These are phyloP conservation scores for Clausena lansium DNA, from an alignment of 345 rosid species.

Conservation along the genomic window DNA sequence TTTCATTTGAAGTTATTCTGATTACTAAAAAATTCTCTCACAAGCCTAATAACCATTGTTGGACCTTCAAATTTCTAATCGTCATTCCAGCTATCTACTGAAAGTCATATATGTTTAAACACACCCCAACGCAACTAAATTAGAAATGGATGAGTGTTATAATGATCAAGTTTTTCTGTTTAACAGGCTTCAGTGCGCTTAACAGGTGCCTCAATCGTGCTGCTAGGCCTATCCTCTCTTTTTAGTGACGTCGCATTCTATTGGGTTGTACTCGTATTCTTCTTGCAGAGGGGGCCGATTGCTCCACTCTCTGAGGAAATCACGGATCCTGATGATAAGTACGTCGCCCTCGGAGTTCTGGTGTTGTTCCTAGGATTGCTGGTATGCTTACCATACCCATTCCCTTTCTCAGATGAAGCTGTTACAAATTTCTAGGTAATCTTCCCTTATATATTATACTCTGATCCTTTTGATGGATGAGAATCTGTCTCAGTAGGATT, in stretches of 20 bases:
- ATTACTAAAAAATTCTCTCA: background rate
- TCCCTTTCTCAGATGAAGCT: constrained; percentile 60
- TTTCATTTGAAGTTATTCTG: background rate
- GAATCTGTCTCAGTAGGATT: background rate
- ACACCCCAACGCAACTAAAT: background rate
- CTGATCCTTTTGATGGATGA: background rate
- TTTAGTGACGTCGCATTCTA: constrained; percentile 85
- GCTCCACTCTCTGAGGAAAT: constrained; percentile 83
- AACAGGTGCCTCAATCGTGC: constrained; percentile 56
- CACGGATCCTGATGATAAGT: constrained; percentile 59
- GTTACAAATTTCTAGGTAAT: constrained; percentile 36
- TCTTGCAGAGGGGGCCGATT: constrained; percentile 84
- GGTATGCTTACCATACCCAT: constrained; percentile 82
- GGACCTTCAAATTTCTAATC: background rate
- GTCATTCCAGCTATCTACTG: background rate
- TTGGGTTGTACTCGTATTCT: constrained; percentile 85
- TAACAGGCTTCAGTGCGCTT: constrained; percentile 72
- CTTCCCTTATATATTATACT: background rate
- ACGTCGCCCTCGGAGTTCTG: constrained; percentile 58
- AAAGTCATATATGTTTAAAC: background rate
- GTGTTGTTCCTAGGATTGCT: constrained; percentile 72
- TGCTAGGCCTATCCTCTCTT: constrained; percentile 76
- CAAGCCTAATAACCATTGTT: background rate
- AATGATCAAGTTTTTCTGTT: constrained; percentile 12
- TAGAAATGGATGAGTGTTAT: background rate